These are phyloP conservation scores for Camillea tinctor DNA, from an alignment of 2,329 filamentous ascomycete species.

Conservation along the genomic window DNA sequence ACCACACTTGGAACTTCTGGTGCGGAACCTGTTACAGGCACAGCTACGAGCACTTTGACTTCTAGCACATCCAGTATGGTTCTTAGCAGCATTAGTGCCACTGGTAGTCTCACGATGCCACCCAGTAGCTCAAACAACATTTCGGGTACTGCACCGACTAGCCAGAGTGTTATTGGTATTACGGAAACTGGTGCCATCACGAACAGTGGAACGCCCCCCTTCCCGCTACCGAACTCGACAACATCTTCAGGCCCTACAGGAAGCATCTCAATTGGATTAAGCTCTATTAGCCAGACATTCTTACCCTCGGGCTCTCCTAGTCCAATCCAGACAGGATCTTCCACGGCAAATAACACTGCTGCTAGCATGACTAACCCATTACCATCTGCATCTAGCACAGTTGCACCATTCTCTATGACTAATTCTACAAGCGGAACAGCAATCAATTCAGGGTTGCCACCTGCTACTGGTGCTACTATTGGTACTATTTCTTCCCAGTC, in stretches of 20 bases:
- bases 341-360: not conserved
- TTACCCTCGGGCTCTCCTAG: not conserved
- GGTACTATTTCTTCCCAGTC: not conserved
- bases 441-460: not conserved
- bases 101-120: constrained; percentile 23
- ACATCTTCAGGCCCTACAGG: not conserved
- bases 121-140: constrained; percentile 12
- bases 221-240: constrained; percentile 10
- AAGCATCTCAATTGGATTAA: constrained; percentile 2
- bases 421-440: constrained; percentile 12
- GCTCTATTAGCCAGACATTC: not conserved
- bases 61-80: constrained; percentile 13
- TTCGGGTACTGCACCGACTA: constrained; percentile 1
- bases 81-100: constrained; percentile 24
- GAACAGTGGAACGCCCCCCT: constrained; percentile 4
- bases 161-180: not conserved
- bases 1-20: constrained; percentile 23
- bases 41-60: constrained; percentile 2
- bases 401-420: constrained; percentile 10
- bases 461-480: not conserved
- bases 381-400: not conserved
- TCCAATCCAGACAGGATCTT: not conserved
- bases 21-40: constrained; percentile 22
- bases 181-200: constrained; percentile 1
- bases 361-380: not conserved